Evolutionary conservation across 441 rosid genomes (phyloP).

Genomic region (Corymbia calophylla): DNA sequence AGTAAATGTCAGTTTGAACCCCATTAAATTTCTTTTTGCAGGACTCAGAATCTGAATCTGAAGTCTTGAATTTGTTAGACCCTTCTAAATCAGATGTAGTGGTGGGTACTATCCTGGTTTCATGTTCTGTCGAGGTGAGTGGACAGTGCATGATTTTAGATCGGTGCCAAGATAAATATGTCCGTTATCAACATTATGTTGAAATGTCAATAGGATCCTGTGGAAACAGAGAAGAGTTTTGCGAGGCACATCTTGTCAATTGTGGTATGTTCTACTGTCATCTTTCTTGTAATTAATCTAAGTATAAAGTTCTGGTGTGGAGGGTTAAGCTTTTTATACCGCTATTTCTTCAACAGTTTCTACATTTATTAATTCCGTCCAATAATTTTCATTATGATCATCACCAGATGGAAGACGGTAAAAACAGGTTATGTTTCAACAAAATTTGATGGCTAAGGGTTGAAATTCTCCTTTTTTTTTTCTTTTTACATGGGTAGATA

Average conservation of each 20-base stretch:
- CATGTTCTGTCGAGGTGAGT: slow-evolving; percentile 82
- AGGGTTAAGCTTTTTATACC: neutral
- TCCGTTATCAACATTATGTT: slow-evolving; percentile 9
- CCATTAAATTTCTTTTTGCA: slow-evolving; percentile 12
- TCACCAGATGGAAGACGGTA: neutral
- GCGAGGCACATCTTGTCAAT: slow-evolving; percentile 81
- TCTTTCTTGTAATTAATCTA: neutral
- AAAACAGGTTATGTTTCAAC: neutral
- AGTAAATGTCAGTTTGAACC: neutral
- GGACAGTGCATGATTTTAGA: neutral
- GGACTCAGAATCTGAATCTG: slow-evolving; percentile 53
- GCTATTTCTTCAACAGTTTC: neutral
- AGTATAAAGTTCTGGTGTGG: neutral
- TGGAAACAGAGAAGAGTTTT: slow-evolving; percentile 83
- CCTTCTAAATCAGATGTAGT: slow-evolving; percentile 48
- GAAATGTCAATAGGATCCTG: slow-evolving; percentile 60
- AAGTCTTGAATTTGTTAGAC: slow-evolving; percentile 55
- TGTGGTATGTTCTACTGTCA: slow-evolving; percentile 46
- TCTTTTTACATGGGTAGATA: neutral
- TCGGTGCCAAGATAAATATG: neutral
- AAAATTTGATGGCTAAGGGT: neutral
- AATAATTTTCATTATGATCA: neutral
- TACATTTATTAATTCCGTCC: neutral
- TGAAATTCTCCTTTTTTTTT: neutral
- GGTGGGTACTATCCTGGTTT: slow-evolving; percentile 65